Evolutionary conservation across 352 stramenopile species (phyloP).

Genomic region (Globisporangium paddicum): DNA sequence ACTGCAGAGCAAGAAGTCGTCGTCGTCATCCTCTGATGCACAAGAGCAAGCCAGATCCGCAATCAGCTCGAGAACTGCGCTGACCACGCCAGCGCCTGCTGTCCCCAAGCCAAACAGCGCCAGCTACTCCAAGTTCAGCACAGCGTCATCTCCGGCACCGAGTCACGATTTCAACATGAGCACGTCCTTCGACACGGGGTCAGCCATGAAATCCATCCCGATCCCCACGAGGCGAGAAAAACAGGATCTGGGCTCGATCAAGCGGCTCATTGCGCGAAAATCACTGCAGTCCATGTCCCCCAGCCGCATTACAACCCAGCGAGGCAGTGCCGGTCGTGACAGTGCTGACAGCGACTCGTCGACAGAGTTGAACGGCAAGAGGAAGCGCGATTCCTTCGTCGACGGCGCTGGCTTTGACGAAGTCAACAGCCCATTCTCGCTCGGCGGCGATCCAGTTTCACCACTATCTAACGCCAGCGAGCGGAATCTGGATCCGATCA

Average conservation of each 20-base stretch:
- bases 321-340: background rate
- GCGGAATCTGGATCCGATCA: conserved; percentile 50
- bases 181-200: conserved; percentile 16
- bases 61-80: background rate
- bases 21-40: no score
- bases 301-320: background rate
- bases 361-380: conserved; percentile 11
- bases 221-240: conserved; percentile 19
- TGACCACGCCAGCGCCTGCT: conserved; percentile 1
- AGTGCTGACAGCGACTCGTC: background rate
- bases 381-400: conserved; percentile 25
- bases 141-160: conserved; percentile 14
- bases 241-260: conserved; percentile 17
- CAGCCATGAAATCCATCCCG: conserved; percentile 21
- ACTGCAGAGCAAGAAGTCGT: background rate
- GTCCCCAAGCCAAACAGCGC: conserved; percentile 9
- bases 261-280: conserved; percentile 11
- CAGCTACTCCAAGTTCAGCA: conserved; percentile 15
- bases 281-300: conserved; percentile 10
- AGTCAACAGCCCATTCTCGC: conserved; percentile 49
- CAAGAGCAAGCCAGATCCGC: background rate
- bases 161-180: conserved; percentile 17
- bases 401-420: conserved; percentile 29
- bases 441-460: conserved; percentile 55
- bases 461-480: conserved; percentile 70